Evolutionary conservation across 2,329 filamentous ascomycete genomes (phyloP).

Genomic region (Trichoderma aggressivum): DNA sequence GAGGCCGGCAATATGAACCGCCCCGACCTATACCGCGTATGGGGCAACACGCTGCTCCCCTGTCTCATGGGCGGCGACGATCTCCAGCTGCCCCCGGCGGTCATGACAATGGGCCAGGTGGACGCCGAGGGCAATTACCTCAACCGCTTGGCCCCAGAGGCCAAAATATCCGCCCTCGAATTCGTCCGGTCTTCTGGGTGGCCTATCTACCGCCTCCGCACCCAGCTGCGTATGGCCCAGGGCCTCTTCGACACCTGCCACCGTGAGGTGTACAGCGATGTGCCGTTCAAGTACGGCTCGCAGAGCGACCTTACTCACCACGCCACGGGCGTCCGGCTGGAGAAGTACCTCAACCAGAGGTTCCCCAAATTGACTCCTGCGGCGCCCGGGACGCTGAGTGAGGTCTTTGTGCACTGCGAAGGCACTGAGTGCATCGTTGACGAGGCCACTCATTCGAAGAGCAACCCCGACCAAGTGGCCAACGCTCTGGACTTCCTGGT

Average conservation of each 20-base stretch:
- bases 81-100: neutral
- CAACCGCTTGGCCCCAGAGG: neutral
- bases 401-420: slow-evolving; percentile 24
- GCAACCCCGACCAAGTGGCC: neutral
- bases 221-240: neutral
- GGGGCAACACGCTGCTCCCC: neutral
- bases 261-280: slow-evolving; percentile 18
- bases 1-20: neutral
- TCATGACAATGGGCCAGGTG: neutral
- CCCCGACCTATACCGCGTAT: neutral
- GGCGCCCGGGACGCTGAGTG: neutral
- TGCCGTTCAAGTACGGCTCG: slow-evolving; percentile 17
- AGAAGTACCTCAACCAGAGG: neutral
- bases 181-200: neutral
- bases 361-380: neutral
- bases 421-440: neutral
- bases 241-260: slow-evolving; percentile 22
- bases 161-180: neutral
- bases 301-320: neutral
- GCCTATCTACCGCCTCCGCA: neutral
- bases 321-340: neutral
- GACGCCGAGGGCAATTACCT: neutral
- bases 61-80: neutral
- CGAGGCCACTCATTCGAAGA: slow-evolving; percentile 8
- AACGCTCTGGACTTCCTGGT: neutral